Evolutionary conservation across 73 alveolate species (phyloP).

Genomic region (Vitrella brassicaformis): DNA sequence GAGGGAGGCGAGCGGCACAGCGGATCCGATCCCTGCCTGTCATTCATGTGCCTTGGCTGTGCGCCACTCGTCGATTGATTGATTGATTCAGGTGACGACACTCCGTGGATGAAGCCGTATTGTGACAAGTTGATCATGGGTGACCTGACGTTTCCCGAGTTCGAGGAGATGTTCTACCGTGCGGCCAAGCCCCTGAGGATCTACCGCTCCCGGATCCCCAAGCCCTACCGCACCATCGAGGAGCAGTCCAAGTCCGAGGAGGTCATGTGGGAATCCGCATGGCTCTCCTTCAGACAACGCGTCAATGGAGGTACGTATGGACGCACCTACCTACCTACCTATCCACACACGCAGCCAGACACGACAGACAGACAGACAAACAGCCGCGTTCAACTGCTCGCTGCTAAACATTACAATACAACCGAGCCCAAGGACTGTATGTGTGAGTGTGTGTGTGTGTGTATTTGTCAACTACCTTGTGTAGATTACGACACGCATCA

Average conservation of each 20-base stretch:
- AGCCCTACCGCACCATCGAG: conserved; percentile 25
- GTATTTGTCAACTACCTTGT: neutral
- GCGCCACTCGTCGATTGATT: no score
- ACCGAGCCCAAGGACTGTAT: no score
- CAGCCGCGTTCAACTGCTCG: no score
- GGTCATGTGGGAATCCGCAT: neutral
- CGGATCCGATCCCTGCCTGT: no score
- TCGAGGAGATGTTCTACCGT: conserved; percentile 32
- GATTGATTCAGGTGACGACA: conserved; percentile 40
- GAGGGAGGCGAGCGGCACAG: no score
- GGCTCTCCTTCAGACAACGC: neutral
- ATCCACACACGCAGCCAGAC: no score
- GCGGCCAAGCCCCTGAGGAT: conserved; percentile 36
- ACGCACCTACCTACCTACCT: no score
- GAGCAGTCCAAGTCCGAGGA: neutral
- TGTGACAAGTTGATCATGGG: conserved; percentile 33
- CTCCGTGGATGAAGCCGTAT: conserved; percentile 35
- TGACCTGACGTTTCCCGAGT: conserved; percentile 3
- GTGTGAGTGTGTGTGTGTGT: neutral
- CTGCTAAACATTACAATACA: no score
- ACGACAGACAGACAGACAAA: no score
- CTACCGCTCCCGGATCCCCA: conserved; percentile 23
- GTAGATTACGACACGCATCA: no score
- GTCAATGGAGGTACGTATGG: neutral
- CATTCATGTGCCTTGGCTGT: no score